Conservation (phyloP, 805 yeast genomes). For the Pichia exigua region DNA sequence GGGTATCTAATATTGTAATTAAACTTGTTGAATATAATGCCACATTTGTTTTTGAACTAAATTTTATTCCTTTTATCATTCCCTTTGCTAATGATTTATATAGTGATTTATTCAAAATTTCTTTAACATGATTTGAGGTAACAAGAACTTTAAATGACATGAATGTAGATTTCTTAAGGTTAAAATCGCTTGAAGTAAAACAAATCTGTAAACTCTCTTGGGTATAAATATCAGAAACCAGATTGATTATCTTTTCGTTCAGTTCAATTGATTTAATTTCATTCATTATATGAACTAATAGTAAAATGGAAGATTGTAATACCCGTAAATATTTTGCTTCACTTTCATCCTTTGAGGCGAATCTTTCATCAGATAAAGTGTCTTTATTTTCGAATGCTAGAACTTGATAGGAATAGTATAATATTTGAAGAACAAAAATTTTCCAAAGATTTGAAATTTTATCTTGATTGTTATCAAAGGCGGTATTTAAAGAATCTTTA, state of each 20-base stretch:
- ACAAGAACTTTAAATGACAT: conserved; percentile 29
- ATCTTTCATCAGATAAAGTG: conserved; percentile 69
- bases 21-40: conserved; percentile 39
- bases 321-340: conserved; percentile 55
- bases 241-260: conserved; percentile 16
- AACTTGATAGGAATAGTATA: conserved; percentile 46
- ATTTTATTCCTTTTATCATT: conserved; percentile 36
- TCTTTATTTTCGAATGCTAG: conserved; percentile 50
- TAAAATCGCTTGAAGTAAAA: conserved; percentile 31
- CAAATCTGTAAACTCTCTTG: conserved; percentile 40
- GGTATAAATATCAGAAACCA: conserved; percentile 29
- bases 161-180: conserved; percentile 35
- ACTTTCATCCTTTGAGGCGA: conserved; percentile 58
- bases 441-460: conserved; percentile 54
- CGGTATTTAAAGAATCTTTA: conserved; percentile 34
- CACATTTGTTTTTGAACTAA: conserved; percentile 27
- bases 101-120: conserved; percentile 20
- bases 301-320: conserved; percentile 39
- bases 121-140: conserved; percentile 10
- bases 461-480: conserved; percentile 50
- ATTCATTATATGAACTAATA: conserved; percentile 30
- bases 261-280: conserved; percentile 4
- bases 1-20: conserved; percentile 40
- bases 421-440: conserved; percentile 46
- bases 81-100: conserved; percentile 37